These are phyloP conservation scores for Leishmania braziliensis DNA, from an alignment of 208 protist genomes.

Conservation along the genomic window DNA sequence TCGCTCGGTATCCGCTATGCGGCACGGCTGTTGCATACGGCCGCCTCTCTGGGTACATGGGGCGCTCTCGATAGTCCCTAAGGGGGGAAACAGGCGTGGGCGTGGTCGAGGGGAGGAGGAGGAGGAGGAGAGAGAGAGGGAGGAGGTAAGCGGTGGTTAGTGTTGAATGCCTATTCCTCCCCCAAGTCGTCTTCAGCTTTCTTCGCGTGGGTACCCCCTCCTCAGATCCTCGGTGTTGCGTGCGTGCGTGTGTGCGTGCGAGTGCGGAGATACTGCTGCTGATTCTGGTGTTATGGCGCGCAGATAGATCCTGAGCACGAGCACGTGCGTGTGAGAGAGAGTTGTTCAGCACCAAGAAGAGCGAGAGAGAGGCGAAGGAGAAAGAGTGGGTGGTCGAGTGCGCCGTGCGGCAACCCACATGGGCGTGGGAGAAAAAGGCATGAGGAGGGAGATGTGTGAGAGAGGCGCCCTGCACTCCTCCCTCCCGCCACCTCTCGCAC, in stretches of 20 bases:
- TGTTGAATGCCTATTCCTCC: neutral
- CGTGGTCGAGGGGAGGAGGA: neutral
- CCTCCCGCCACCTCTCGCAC: neutral
- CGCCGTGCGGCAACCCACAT: neutral
- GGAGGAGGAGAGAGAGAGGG: neutral
- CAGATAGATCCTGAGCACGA: neutral
- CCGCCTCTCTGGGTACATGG: slow-evolving; percentile 66
- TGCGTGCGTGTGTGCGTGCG: neutral
- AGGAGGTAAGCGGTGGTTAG: neutral
- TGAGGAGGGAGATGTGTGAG: neutral
- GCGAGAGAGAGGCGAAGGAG: neutral
- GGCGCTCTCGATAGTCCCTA: neutral
- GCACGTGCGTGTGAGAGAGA: neutral
- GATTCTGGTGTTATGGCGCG: neutral
- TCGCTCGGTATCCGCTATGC: slow-evolving; percentile 67
- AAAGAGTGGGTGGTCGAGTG: neutral
- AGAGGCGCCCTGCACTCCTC: neutral
- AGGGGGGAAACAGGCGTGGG: neutral
- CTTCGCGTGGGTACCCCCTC: neutral
- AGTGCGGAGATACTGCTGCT: neutral
- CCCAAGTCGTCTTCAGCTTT: neutral
- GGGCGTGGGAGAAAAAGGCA: neutral
- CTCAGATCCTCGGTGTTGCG: neutral
- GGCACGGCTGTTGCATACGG: slow-evolving; percentile 66
- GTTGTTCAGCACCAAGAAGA: neutral